phyloP scores from a whole-genome alignment of 129 eudicot genomes.

The Centella asiatica region DNA sequence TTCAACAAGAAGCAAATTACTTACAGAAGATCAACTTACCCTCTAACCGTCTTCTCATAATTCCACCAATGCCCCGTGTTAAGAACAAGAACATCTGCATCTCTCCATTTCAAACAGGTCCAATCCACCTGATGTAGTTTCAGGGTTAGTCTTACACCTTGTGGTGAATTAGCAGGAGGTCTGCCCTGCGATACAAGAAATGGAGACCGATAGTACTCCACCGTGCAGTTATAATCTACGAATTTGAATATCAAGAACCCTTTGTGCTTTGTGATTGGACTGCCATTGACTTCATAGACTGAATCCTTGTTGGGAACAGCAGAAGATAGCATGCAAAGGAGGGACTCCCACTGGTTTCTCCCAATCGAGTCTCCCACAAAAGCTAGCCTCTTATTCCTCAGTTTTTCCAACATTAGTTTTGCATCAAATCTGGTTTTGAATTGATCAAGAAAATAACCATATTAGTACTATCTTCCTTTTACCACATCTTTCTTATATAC shows the following conservation, averaged over 20 bases:
- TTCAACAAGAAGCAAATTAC: background rate
- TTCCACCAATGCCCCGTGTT: constrained; percentile 99
- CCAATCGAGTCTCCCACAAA: constrained; percentile 98
- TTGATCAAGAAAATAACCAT: background rate
- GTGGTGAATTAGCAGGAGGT: constrained; percentile 47
- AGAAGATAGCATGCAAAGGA: constrained; percentile 78
- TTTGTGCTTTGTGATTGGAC: constrained; percentile 87
- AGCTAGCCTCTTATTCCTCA: constrained; percentile 70
- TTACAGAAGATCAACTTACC: constrained; percentile 30
- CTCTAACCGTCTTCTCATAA: constrained; percentile 76
- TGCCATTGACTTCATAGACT: constrained; percentile 86
- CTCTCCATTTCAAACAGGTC: constrained; percentile 62
- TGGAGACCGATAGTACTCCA: constrained; percentile 94
- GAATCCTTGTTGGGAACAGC: constrained; percentile 39
- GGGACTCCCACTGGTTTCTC: constrained; percentile 97
- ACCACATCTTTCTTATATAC: background rate
- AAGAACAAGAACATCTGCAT: constrained; percentile 68
- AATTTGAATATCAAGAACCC: constrained; percentile 84
- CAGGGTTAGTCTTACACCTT: constrained; percentile 44
- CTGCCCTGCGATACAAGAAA: constrained; percentile 85
- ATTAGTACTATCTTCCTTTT: background rate
- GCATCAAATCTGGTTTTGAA: constrained; percentile 56
- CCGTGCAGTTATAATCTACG: constrained; percentile 66
- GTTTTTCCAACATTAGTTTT: constrained; percentile 57
- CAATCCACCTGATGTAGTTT: constrained; percentile 82